Evolutionary conservation across 495 filamentous ascomycete species (phyloP).

Genomic region (Xylaria nigripes): DNA sequence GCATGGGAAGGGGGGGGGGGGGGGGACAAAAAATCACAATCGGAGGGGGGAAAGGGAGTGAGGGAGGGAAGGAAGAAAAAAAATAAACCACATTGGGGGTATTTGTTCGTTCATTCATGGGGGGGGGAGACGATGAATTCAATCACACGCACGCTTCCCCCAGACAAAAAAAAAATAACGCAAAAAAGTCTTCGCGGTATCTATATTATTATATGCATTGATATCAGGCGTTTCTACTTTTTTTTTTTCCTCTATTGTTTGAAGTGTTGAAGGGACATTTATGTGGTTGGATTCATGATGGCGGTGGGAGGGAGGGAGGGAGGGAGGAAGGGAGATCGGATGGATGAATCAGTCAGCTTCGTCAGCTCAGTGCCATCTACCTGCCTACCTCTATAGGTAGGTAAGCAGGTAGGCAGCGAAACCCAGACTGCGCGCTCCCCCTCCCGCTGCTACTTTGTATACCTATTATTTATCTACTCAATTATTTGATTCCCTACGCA

Average conservation of each 20-base stretch:
- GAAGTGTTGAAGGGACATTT: neutral
- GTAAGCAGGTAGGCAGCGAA: neutral
- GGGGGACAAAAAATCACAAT: too few species aligned
- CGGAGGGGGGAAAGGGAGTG: too few species aligned
- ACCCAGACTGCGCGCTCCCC: neutral
- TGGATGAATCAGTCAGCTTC: neutral
- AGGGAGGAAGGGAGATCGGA: neutral
- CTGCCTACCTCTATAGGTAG: neutral
- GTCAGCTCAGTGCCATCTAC: neutral
- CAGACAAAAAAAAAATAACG: neutral
- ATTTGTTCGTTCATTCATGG: too few species aligned
- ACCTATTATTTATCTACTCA: neutral
- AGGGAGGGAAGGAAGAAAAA: too few species aligned
- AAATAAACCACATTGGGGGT: neutral
- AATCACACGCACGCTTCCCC: too few species aligned
- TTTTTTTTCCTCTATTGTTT: neutral
- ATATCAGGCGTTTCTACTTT: neutral
- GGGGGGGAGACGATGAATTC: too few species aligned
- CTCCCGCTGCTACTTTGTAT: neutral
- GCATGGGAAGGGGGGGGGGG: too few species aligned
- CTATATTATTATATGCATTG: constrained; percentile 1
- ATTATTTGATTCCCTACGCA: too few species aligned
- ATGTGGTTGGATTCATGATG: neutral
- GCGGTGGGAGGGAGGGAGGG: neutral
- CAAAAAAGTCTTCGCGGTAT: neutral